These are phyloP conservation scores for Citeromyces hawaiiensis DNA, from an alignment of 1,139 yeast genomes.

Conservation along the genomic window DNA sequence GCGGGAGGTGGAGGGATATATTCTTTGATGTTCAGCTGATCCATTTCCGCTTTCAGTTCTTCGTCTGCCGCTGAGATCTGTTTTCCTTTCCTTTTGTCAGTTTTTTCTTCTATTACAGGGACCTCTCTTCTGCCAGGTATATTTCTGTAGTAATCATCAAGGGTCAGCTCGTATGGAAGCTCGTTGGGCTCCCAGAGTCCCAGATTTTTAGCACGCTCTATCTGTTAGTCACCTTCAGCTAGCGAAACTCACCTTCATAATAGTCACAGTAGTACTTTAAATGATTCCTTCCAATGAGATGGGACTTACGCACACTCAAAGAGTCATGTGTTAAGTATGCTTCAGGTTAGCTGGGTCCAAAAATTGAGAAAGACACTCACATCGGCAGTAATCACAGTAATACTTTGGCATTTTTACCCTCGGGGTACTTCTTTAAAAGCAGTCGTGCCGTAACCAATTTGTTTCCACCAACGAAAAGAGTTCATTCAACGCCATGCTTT, in stretches of 20 bases:
- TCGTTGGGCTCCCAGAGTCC: conserved; percentile 30
- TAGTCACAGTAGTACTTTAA: conserved; percentile 63
- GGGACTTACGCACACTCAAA: conserved; percentile 75
- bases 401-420: conserved; percentile 34
- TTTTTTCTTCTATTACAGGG: background rate
- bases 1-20: conserved; percentile 29
- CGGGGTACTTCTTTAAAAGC: background rate
- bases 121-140: conserved; percentile 26
- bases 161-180: conserved; percentile 25
- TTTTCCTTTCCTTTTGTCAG: conserved; percentile 5
- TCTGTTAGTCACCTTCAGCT: conserved; percentile 1
- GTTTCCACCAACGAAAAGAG: conserved; percentile 1
- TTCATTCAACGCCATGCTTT: conserved; percentile 3
- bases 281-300: conserved; percentile 71
- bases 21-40: conserved; percentile 8
- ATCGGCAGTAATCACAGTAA: conserved; percentile 81
- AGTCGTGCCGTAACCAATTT: background rate
- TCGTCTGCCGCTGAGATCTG: conserved; percentile 6
- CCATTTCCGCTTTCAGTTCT: background rate
- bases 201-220: conserved; percentile 30
- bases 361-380: conserved; percentile 11
- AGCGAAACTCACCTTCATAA: conserved; percentile 32
- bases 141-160: conserved; percentile 24
- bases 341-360: conserved; percentile 4
- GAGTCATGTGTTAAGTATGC: conserved; percentile 83